Conservation (phyloP, 179 eudicot species). For the Patellifolia procumbens region DNA sequence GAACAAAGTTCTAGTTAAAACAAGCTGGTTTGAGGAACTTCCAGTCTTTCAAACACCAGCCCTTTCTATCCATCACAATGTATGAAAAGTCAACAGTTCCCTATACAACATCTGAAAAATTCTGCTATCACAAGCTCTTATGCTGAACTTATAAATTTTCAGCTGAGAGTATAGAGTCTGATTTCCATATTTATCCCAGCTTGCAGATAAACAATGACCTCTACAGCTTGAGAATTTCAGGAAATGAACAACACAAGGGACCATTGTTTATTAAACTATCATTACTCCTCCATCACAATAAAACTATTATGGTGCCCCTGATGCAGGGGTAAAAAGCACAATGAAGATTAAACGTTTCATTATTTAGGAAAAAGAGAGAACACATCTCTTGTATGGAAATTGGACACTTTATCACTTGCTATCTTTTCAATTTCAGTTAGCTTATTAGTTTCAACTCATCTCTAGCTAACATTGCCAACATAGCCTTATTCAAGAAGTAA, state of each 20-base stretch:
- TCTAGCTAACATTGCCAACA: too few species aligned
- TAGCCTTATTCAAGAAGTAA: too few species aligned
- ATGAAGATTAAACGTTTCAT: too few species aligned
- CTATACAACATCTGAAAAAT: background rate
- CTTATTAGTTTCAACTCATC: too few species aligned
- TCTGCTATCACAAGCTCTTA: background rate
- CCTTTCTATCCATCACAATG: background rate
- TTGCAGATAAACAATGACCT: background rate
- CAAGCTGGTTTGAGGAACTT: background rate
- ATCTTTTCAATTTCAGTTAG: too few species aligned
- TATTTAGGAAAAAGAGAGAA: too few species aligned
- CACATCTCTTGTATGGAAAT: too few species aligned
- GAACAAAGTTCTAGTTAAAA: background rate
- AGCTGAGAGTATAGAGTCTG: background rate
- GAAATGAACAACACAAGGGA: background rate
- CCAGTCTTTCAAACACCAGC: background rate
- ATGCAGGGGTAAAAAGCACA: background rate
- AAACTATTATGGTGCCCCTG: background rate
- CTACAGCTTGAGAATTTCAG: background rate
- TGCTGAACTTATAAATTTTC: background rate
- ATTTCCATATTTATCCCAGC: background rate
- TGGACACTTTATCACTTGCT: too few species aligned
- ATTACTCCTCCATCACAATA: background rate
- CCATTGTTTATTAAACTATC: background rate
- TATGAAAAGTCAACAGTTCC: background rate